Conservation (phyloP, 169 alveolate species). For the Cryptosporidium canis region DNA sequence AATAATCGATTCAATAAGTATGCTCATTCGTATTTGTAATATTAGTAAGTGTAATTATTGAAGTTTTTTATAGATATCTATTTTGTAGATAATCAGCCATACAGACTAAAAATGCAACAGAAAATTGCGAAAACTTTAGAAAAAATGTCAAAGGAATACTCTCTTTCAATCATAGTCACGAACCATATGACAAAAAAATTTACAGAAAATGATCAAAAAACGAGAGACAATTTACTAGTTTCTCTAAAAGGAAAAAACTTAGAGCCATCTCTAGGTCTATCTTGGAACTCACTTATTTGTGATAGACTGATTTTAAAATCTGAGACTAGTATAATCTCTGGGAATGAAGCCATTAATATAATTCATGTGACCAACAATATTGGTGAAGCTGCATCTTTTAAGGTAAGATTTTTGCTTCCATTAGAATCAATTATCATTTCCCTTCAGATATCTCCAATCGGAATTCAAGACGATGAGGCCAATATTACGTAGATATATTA, state of each 20-base stretch:
- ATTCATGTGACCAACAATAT: conserved; percentile 8
- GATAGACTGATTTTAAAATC: conserved; percentile 22
- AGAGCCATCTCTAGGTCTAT: conserved; percentile 63
- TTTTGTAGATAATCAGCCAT: conserved; percentile 34
- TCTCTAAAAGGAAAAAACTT: background rate
- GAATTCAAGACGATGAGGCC: conserved; percentile 24
- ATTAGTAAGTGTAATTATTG: background rate
- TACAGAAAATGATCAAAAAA: background rate
- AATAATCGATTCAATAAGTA: conserved; percentile 68
- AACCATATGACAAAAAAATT: conserved; percentile 62
- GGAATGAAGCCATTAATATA: background rate
- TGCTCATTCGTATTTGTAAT: conserved; percentile 64
- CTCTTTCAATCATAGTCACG: conserved; percentile 48
- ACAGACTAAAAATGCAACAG: conserved; percentile 52
- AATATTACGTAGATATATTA: background rate
- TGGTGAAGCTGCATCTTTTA: conserved; percentile 42
- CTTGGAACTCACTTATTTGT: conserved; percentile 61
- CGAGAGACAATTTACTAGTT: background rate
- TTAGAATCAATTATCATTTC: background rate
- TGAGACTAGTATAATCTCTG: background rate
- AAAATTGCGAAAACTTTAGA: conserved; percentile 49
- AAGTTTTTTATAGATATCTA: background rate
- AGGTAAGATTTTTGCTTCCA: conserved; percentile 10
- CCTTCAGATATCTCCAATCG: conserved; percentile 9
- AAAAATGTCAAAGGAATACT: conserved; percentile 34